Evolutionary conservation across 805 yeast genomes (phyloP).

Genomic region (Barnettozyma vustinii): DNA sequence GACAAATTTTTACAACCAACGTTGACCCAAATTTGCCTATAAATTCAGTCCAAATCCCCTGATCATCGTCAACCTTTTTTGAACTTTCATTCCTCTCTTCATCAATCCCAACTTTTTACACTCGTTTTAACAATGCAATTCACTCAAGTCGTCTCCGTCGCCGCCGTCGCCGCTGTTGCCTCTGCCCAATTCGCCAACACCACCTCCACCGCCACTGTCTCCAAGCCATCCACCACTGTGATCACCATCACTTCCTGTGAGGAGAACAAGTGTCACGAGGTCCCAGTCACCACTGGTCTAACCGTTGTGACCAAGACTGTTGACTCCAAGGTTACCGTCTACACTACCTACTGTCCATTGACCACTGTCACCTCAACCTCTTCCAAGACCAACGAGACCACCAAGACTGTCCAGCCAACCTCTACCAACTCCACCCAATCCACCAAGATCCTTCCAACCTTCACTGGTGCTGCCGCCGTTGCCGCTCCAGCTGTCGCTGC

Average conservation of each 20-base stretch:
- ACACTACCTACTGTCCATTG: slow-evolving; percentile 15
- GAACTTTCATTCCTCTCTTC: not conserved
- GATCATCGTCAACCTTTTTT: too few relatives aligned
- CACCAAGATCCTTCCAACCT: slow-evolving; percentile 26
- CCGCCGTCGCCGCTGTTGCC: slow-evolving; percentile 26
- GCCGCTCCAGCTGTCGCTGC: slow-evolving; percentile 45
- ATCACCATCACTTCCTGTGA: slow-evolving; percentile 15
- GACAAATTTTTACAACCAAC: not conserved
- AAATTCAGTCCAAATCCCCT: not conserved
- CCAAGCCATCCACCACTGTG: slow-evolving; percentile 6
- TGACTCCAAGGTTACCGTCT: slow-evolving; percentile 8
- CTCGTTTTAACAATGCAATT: slow-evolving; percentile 31
- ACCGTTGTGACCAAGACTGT: slow-evolving; percentile 12
- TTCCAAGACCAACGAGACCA: not conserved
- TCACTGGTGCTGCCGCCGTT: slow-evolving; percentile 40
- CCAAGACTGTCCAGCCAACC: slow-evolving; percentile 1
- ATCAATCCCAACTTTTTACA: slow-evolving; percentile 22
- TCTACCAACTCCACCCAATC: slow-evolving; percentile 17
- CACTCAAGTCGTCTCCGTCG: slow-evolving; percentile 26
- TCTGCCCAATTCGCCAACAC: slow-evolving; percentile 22
- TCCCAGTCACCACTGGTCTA: slow-evolving; percentile 15
- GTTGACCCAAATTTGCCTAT: not conserved
- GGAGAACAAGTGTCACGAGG: slow-evolving; percentile 9
- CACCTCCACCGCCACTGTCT: slow-evolving; percentile 5
- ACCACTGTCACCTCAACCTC: slow-evolving; percentile 3